Base-by-base conservation (phyloP, 108 stramenopile species). In the Mayamaea pseudoterrestris region DNA sequence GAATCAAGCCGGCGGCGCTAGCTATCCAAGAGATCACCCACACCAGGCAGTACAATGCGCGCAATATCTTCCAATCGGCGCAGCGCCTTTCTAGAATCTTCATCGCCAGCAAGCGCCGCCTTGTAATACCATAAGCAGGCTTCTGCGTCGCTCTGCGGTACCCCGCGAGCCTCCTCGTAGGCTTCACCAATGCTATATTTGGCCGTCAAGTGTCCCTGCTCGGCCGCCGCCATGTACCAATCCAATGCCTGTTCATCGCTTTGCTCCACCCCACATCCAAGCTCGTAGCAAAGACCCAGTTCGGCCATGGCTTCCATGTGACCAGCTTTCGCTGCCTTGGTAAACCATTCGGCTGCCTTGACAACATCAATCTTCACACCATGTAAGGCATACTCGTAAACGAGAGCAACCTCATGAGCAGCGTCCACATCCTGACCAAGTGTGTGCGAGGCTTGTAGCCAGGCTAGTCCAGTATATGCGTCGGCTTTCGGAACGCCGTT, bases 71-170 rank as follows among this genome's bases (percentile, higher is more conserved):
- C 54, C 34, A 90, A 60, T 39, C 89, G 76, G n/a, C 70, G 65
- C 34, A 90, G 49, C 5, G 80, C 83, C 25, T 56, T 44, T 47
- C 72, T 68, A 25, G 67, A 64, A 60, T 84, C 89, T 41, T 83
- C 70, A 50, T 82, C 78, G 9, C 89, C 89, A 37, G 63, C 60
- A 27, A 83, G 54, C 7, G 83, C 89, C 6, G 89, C 89, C 11
- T 73, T 66, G 57, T 79, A 78, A 65, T 85, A 90, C 89, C 89
- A 90, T 12, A 90, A 49, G 35, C 83, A 85, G 2, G 89, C 89
- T 55, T 90, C 89, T 44, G 72, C 73, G 35, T 83, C 73, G 43
- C 76, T 77, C 37, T 79, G 74, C 0, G 74, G 83, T 0, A 90
- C 81, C 21, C 78, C 78, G 0, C 89, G 60, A 2, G 83, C 89